These are phyloP conservation scores for Neoscytalidium dimidiatum DNA, from an alignment of 2,329 filamentous ascomycete genomes.

Conservation along the genomic window DNA sequence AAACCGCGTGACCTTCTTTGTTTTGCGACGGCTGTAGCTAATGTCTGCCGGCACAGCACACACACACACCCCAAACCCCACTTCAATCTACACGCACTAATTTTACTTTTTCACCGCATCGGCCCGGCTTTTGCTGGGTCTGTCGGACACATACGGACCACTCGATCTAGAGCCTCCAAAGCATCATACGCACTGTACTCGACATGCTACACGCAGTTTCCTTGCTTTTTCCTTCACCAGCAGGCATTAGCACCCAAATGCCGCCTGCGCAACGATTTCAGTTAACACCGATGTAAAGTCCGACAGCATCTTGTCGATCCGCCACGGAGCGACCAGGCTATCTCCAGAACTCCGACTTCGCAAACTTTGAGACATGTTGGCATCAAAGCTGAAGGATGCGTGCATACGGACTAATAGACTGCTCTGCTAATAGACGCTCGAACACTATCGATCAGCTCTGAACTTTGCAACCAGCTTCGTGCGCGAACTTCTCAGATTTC, in stretches of 20 bases:
- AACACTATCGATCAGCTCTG: background rate
- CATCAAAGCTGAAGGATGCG: background rate
- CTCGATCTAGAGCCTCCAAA: background rate
- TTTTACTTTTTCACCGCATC: conserved; percentile 4
- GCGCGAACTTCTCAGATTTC: background rate
- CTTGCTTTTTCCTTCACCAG: background rate
- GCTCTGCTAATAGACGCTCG: background rate
- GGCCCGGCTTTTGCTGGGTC: background rate
- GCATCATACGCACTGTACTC: background rate
- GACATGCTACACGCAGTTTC: background rate
- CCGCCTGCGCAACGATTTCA: background rate
- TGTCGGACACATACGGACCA: background rate
- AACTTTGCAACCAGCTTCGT: background rate
- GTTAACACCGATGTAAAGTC: background rate
- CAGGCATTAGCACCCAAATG: background rate
- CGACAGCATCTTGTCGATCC: background rate
- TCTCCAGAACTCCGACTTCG: background rate
- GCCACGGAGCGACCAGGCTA: background rate
- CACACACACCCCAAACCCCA: background rate
- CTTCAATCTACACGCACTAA: background rate
- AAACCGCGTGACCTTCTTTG: background rate
- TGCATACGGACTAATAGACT: background rate
- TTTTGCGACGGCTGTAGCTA: background rate
- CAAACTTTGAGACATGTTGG: background rate
- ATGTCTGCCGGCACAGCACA: background rate